These are phyloP conservation scores for Candida quercuum DNA, from an alignment of 805 yeast species.

Conservation along the genomic window DNA sequence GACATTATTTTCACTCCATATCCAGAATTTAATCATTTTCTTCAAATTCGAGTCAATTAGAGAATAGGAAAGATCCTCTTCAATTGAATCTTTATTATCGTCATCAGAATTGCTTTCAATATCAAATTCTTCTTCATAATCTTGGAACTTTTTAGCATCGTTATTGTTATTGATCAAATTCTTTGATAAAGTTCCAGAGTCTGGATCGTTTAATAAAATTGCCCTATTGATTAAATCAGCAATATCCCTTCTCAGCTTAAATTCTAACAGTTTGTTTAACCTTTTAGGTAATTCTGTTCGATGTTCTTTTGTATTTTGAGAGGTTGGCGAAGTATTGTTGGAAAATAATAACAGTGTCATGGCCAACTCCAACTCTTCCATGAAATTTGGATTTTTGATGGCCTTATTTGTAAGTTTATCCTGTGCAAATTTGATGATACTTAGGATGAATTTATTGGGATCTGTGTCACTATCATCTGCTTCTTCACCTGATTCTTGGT, in stretches of 20 bases:
- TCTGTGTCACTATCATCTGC: slow-evolving; percentile 19
- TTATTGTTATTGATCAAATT: background rate
- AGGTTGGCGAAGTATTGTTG: slow-evolving; percentile 8
- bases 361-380: slow-evolving; percentile 72
- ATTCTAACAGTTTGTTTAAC: slow-evolving; percentile 50
- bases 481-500: slow-evolving; percentile 15
- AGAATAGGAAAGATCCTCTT: slow-evolving; percentile 5
- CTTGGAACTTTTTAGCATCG: background rate
- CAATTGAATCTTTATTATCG: slow-evolving; percentile 7
- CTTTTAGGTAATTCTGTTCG: slow-evolving; percentile 52
- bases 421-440: slow-evolving; percentile 53
- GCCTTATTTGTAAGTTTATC: slow-evolving; percentile 59
- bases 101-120: background rate
- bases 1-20: slow-evolving; percentile 52
- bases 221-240: slow-evolving; percentile 68
- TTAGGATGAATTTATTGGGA: slow-evolving; percentile 46
- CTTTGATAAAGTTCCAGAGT: background rate
- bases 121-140: background rate
- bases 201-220: slow-evolving; percentile 31
- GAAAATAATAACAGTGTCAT: slow-evolving; percentile 72
- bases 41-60: slow-evolving; percentile 35
- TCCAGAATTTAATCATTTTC: slow-evolving; percentile 55
- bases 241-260: slow-evolving; percentile 57
- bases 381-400: slow-evolving; percentile 48
- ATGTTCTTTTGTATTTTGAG: too few species aligned